Conservation (phyloP, 2,329 filamentous ascomycete species). For the Alternaria burnsii region DNA sequence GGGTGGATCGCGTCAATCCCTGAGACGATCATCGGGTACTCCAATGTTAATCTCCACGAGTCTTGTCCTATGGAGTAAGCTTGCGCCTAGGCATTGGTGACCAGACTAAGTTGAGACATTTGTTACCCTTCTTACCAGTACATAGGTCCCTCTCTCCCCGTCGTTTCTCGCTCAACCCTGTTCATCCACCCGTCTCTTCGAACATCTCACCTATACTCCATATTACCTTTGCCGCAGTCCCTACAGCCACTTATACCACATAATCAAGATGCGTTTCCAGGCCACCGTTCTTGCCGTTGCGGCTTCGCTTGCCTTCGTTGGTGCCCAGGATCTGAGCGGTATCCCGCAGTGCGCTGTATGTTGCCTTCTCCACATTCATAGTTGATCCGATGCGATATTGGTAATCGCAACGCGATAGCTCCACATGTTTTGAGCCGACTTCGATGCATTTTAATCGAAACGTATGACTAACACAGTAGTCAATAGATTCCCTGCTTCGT, state of each 20-base stretch:
- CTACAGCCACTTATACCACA: background rate
- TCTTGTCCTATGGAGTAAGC: background rate
- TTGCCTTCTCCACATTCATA: background rate
- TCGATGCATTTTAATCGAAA: background rate
- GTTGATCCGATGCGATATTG: background rate
- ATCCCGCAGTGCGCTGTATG: slow-evolving; percentile 50
- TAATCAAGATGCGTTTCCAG: slow-evolving; percentile 44
- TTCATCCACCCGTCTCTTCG: background rate
- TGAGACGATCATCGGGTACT: slow-evolving; percentile 4
- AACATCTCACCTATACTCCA: background rate
- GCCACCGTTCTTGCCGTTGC: slow-evolving; percentile 34
- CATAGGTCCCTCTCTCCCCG: slow-evolving; percentile 1
- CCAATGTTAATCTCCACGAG: slow-evolving; percentile 6
- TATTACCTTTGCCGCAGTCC: background rate
- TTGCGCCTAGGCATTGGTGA: background rate
- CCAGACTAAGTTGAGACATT: background rate
- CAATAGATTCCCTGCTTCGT: slow-evolving; percentile 58
- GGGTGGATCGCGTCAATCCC: background rate
- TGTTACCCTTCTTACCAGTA: background rate
- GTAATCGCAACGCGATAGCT: background rate
- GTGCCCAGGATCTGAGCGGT: slow-evolving; percentile 37
- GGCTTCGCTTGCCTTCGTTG: slow-evolving; percentile 37
- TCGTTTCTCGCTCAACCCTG: slow-evolving; percentile 2
- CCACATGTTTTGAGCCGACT: background rate
- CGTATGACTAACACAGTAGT: background rate